These are phyloP conservation scores for Ustilago tritici DNA, from an alignment of 1,284 basidiomycete genomes.

Conservation along the genomic window DNA sequence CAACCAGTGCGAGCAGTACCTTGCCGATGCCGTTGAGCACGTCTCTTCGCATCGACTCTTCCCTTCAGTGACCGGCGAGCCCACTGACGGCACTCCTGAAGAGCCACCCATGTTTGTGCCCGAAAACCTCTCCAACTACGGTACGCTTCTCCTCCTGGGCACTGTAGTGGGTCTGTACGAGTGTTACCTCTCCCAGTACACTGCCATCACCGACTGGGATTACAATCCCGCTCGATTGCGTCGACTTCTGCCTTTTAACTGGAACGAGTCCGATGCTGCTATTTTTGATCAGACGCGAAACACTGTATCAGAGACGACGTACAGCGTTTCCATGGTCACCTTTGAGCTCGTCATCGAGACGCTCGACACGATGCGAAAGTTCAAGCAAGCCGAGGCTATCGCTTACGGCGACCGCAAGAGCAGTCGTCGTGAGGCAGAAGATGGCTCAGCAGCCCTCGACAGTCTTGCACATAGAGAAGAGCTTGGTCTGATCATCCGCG, in stretches of 20 bases:
- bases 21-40: constrained; percentile 44
- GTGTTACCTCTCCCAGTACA: constrained; percentile 42
- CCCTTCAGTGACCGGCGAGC: constrained; percentile 35
- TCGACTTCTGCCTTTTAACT: constrained; percentile 39
- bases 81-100: constrained; percentile 19
- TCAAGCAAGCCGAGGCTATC: constrained; percentile 33
- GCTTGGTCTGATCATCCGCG: constrained; percentile 32
- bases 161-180: constrained; percentile 36
- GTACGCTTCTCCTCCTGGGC: constrained; percentile 27
- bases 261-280: constrained; percentile 30
- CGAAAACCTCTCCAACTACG: constrained; percentile 21
- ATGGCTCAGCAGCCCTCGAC: constrained; percentile 40
- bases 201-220: constrained; percentile 48
- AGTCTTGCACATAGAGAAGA: constrained; percentile 42
- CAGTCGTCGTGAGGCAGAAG: constrained; percentile 35
- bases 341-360: constrained; percentile 47
- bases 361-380: constrained; percentile 43
- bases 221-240: constrained; percentile 43
- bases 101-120: constrained; percentile 20
- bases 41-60: constrained; percentile 40
- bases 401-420: constrained; percentile 35
- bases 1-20: constrained; percentile 51
- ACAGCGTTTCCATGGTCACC: constrained; percentile 45
- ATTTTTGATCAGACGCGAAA: constrained; percentile 28
- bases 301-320: constrained; percentile 31